Conservation (phyloP, 108 stramenopile species). For the Conticribra guillardii region DNA sequence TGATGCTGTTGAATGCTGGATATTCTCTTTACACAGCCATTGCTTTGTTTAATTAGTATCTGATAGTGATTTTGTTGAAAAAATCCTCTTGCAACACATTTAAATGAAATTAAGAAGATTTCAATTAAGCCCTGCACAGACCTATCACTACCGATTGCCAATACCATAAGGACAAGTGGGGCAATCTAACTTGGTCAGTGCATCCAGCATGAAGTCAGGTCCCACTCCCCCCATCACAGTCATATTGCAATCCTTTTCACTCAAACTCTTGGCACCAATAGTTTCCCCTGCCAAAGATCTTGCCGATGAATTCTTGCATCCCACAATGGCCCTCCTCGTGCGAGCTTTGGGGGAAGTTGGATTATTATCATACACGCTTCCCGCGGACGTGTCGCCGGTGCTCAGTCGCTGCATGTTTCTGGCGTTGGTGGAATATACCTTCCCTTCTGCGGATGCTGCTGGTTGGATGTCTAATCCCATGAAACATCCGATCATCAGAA, state of each 20-base stretch:
- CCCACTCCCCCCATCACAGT: conserved; percentile 53
- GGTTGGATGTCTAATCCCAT: conserved; percentile 8
- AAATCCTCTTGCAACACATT: too few species aligned
- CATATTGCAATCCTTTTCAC: conserved; percentile 55
- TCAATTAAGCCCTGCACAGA: too few species aligned
- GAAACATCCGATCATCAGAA: not conserved
- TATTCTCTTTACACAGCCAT: too few species aligned
- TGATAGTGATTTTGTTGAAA: too few species aligned
- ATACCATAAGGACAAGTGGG: conserved; percentile 71
- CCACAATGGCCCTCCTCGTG: conserved; percentile 58
- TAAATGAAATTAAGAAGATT: too few species aligned
- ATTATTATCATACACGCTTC: conserved; percentile 63
- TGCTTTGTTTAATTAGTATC: too few species aligned
- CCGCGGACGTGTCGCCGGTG: conserved; percentile 59
- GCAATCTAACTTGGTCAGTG: conserved; percentile 60
- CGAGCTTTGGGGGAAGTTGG: conserved; percentile 48
- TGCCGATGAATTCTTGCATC: conserved; percentile 55
- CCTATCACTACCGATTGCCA: conserved; percentile 17
- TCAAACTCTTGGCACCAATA: conserved; percentile 28
- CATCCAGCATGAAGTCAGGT: conserved; percentile 61
- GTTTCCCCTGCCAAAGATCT: conserved; percentile 47
- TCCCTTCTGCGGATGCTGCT: conserved; percentile 21
- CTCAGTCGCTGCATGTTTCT: conserved; percentile 56
- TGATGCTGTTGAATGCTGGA: too few species aligned
- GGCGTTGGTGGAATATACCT: conserved; percentile 58